Evolutionary conservation across 257 asterid genomes (phyloP), one percentile per base, ranked within the genome.

Genomic region (Sherardia arvensis): DNA sequence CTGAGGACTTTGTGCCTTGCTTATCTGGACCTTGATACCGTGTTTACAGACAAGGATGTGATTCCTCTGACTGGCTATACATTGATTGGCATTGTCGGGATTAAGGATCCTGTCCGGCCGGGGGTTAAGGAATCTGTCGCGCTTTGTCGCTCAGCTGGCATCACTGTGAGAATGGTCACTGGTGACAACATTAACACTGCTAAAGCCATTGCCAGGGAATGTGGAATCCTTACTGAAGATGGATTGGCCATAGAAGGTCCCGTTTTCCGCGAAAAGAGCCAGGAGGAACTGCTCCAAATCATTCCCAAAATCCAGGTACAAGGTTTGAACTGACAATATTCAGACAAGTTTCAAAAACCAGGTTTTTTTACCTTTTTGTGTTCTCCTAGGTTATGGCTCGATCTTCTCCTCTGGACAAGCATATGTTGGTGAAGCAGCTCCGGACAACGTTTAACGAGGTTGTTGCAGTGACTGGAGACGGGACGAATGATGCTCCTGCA

Each of bases 401-500:
- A 56, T 92, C 98, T 33, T 92, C 95, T 4, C 98, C 98, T 6
- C 62, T 92, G 26, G 98, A 92, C 78, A 91, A 91, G 77, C 98
- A 91, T 74, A 84, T 87, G 32, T 56, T 91, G 67, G 98, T 91
- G 80, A 88, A 83, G 81, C 95, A 81, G 64, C 71, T 91, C 80
- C 77, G 98, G 49, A 86, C 96, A 6, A 88, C 91, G 15, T 87
- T 88, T 59, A 80, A 84, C 45, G 98, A 91, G 73, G 98, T 91
- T 29, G 98, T 91, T 67, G 98, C 98, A 32, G 98, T 92, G 29
- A 88, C 98, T 43, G 98, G 98, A 38, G 98, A 92, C 73, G 98
- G 98, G 45, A 92, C 98, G 4, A 92, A 92, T 48, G 98, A 92
- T 76, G 97, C 98, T 59, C 98, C 98, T 62, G 98, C 98, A 11